Evolutionary conservation across 2,329 filamentous ascomycete genomes (phyloP).

Genomic region (Zymoseptoria crescenta): DNA sequence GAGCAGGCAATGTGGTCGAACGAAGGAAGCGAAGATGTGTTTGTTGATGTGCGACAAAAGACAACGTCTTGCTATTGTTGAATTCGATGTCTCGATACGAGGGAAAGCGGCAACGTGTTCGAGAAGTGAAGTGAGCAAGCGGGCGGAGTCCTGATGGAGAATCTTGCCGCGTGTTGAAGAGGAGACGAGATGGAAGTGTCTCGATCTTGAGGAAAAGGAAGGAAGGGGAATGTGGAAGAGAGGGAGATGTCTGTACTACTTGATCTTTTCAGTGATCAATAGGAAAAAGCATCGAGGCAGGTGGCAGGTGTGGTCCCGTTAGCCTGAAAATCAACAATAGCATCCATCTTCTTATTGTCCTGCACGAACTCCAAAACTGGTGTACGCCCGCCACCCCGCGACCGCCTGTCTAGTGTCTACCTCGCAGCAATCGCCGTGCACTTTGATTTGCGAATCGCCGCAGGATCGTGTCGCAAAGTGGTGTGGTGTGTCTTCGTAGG

Average conservation of each 20-base stretch:
- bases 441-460: no score
- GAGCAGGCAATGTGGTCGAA: neutral
- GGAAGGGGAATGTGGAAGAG: neutral
- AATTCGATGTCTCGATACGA: neutral
- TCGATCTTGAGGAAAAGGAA: neutral
- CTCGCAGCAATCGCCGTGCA: no score
- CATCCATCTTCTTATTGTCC: neutral
- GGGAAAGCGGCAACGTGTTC: constrained; percentile 4
- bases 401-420: no score
- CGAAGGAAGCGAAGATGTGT: constrained; percentile 6
- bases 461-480: no score
- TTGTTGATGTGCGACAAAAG: constrained; percentile 4
- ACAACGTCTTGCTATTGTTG: neutral
- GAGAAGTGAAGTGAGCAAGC: neutral
- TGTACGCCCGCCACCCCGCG: no score
- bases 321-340: neutral
- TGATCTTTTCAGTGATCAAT: neutral
- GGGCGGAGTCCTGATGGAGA: no score
- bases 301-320: neutral
- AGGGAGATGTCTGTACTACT: neutral
- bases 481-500: no score
- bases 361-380: neutral
- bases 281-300: neutral
- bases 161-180: neutral
- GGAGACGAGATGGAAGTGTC: neutral